Conservation (phyloP, 1,284 basidiomycete species). For the Vanrija sp. region DNA sequence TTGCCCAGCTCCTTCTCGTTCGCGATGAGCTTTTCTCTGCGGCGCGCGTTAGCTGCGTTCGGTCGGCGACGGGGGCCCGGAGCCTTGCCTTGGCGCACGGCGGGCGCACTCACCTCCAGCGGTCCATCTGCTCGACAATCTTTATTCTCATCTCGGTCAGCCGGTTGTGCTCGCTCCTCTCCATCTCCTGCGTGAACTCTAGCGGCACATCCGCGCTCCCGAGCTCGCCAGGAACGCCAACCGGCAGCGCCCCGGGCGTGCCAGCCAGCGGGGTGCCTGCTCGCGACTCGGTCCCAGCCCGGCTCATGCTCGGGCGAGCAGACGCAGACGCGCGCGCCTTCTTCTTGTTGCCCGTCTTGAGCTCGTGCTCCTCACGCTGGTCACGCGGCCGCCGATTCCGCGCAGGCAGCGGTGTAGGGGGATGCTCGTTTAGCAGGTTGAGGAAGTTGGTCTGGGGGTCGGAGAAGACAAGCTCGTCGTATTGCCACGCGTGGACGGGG, state of each 20-base stretch:
- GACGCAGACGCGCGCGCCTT: conserved; percentile 15
- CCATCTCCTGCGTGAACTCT: conserved; percentile 79
- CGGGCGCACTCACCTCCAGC: conserved; percentile 41
- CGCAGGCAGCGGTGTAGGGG: conserved; percentile 76
- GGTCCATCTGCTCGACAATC: conserved; percentile 53
- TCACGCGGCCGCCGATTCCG: conserved; percentile 51
- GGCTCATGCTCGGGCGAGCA: background rate
- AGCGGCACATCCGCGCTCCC: conserved; percentile 53
- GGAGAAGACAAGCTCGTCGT: conserved; percentile 95
- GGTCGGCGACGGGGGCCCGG: background rate
- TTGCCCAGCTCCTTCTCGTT: conserved; percentile 38
- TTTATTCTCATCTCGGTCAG: conserved; percentile 71
- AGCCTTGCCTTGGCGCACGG: too few species aligned
- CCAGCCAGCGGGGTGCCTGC: conserved; percentile 11
- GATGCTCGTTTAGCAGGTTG: conserved; percentile 71
- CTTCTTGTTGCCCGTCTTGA: conserved; percentile 36
- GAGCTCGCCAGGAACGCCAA: conserved; percentile 37
- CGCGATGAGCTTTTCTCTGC: conserved; percentile 56
- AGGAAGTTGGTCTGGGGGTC: conserved; percentile 90
- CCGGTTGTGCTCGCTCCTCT: conserved; percentile 74
- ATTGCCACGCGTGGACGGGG: conserved; percentile 95
- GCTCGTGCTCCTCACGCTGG: conserved; percentile 34
- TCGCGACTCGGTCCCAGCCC: conserved; percentile 18
- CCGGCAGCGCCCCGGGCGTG: background rate
- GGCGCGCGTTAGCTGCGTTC: conserved; percentile 1